phyloP scores from a whole-genome alignment of 2,329 filamentous ascomycete genomes.

The Aciculosporium take region DNA sequence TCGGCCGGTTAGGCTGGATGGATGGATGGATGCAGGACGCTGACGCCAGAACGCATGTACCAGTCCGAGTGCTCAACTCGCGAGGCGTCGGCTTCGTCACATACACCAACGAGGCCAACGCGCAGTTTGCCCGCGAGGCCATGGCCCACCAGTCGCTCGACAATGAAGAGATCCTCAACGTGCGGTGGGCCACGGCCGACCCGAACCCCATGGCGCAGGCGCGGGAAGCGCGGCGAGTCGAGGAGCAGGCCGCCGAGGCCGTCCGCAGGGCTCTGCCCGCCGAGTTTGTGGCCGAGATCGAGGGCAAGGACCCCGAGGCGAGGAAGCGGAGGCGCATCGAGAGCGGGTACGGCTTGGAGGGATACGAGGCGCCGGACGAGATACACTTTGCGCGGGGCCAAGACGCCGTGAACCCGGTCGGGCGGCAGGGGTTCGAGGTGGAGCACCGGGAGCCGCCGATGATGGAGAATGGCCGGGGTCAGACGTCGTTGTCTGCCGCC shows the following conservation, averaged over 20 bases:
- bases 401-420: conserved; percentile 47
- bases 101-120: conserved; percentile 79
- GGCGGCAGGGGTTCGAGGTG: conserved; percentile 44
- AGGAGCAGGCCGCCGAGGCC: conserved; percentile 93
- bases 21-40: no score
- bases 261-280: conserved; percentile 77
- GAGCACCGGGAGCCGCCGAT: conserved; percentile 47
- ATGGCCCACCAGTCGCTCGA: conserved; percentile 93
- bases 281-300: conserved; percentile 84
- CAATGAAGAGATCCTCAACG: conserved; percentile 83
- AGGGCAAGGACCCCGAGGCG: conserved; percentile 77
- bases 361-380: conserved; percentile 87
- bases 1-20: no score
- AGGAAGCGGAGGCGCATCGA: conserved; percentile 81
- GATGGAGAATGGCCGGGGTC: conserved; percentile 42
- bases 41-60: no score
- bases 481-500: not conserved
- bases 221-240: conserved; percentile 72
- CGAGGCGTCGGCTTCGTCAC: conserved; percentile 92
- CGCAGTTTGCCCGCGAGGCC: conserved; percentile 83
- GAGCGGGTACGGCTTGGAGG: conserved; percentile 73
- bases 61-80: conserved; percentile 67
- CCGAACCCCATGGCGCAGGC: conserved; percentile 93
- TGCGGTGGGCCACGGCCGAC: conserved; percentile 92
- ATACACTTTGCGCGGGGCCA: conserved; percentile 79